A percentile compares a stretch with the other conserved stretches of the same genome.
Conservation (phyloP, 139 green algal genomes). For the Chlamydomonas schloesseri region DNA sequence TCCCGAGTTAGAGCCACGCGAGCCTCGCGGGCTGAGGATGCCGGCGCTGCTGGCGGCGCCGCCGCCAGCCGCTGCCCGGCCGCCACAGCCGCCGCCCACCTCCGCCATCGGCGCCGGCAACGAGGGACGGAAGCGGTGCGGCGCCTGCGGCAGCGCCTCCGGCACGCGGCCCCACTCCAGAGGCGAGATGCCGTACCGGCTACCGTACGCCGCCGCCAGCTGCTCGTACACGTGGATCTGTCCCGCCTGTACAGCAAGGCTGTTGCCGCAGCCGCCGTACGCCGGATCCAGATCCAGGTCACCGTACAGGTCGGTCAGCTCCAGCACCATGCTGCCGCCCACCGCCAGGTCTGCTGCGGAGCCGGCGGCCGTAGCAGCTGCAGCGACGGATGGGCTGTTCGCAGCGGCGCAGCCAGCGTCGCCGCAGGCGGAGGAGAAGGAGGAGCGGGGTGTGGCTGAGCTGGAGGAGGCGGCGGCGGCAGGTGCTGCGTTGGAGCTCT, state of each 20-base stretch:
- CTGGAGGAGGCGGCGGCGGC: background rate
- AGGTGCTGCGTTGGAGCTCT: no score
- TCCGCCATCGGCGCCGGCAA: background rate
- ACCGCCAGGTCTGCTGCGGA: background rate
- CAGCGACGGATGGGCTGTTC: no score
- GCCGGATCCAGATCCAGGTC: background rate
- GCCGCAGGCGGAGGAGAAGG: background rate
- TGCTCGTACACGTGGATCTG: slow-evolving; percentile 40
- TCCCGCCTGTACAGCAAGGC: background rate
- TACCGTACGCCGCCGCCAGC: background rate
- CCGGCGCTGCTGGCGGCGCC: no score
- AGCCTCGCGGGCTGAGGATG: no score
- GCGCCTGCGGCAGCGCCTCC: slow-evolving; percentile 36
- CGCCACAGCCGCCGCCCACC: background rate
- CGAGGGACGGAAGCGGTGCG: slow-evolving; percentile 27
- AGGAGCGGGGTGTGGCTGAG: background rate
- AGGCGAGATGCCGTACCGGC: slow-evolving; percentile 6
- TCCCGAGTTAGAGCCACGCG: no score
- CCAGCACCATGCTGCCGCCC: slow-evolving; percentile 32
- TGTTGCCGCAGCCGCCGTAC: slow-evolving; percentile 13
- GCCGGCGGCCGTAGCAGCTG: no score
- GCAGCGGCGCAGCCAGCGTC: background rate
- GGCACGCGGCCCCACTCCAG: slow-evolving; percentile 26
- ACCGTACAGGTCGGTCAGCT: slow-evolving; percentile 30
- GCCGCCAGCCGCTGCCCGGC: background rate